Evolutionary conservation across 768 basidiomycete species (phyloP).

Genomic region (Boletus reticuloceps): DNA sequence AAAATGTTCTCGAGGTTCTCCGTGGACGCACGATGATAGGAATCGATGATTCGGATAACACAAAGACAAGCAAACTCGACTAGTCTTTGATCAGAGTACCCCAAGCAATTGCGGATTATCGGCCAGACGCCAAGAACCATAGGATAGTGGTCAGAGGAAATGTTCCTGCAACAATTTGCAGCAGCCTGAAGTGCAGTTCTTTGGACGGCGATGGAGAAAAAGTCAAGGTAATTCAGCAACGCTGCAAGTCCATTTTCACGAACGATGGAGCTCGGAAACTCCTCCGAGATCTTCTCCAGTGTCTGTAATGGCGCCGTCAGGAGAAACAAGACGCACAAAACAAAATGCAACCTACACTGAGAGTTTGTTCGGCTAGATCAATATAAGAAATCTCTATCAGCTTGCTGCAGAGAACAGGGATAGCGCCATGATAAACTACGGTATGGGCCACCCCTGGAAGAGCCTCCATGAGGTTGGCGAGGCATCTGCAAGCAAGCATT

Average conservation of each 20-base stretch:
- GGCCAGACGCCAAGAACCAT: conserved; percentile 91
- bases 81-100: conserved; percentile 92
- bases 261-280: conserved; percentile 93
- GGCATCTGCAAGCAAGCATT: conserved; percentile 91
- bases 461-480: conserved; percentile 99
- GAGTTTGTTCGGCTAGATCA: conserved; percentile 95
- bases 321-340: background rate
- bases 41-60: conserved; percentile 91
- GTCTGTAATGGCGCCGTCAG: conserved; percentile 57
- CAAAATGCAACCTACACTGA: conserved; percentile 69
- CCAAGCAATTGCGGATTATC: conserved; percentile 87
- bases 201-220: conserved; percentile 97
- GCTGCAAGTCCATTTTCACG: conserved; percentile 94
- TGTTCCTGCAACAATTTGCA: conserved; percentile 93
- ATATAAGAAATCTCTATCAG: conserved; percentile 96
- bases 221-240: conserved; percentile 93
- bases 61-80: conserved; percentile 96
- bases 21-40: conserved; percentile 80
- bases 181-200: conserved; percentile 95
- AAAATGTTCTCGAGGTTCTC: conserved; percentile 87
- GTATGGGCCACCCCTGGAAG: conserved; percentile 96
- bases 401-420: conserved; percentile 96
- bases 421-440: conserved; percentile 97
- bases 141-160: conserved; percentile 82
- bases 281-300: conserved; percentile 96